These are phyloP conservation scores for Tubosaeta sp. DNA, from an alignment of 768 basidiomycete genomes.

Conservation along the genomic window DNA sequence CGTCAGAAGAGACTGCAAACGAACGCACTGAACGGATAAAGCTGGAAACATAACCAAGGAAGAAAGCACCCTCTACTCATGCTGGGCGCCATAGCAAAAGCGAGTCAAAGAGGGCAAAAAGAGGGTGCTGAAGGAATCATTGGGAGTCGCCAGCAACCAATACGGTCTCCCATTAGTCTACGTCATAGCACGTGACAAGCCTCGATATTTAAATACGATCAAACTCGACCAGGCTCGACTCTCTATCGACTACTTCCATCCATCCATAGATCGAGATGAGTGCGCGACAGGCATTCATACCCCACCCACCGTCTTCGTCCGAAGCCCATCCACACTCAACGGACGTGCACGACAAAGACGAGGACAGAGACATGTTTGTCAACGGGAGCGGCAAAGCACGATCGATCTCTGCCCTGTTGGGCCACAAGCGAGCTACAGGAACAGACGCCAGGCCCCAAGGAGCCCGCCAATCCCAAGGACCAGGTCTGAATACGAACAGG, in stretches of 20 bases:
- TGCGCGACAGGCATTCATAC: conserved; percentile 24
- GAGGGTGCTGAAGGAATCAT: too few relatives aligned
- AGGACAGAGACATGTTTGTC: conserved; percentile 2
- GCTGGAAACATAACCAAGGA: too few relatives aligned
- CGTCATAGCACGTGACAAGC: conserved; percentile 1
- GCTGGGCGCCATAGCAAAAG: too few relatives aligned
- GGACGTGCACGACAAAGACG: conserved; percentile 5
- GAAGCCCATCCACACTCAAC: conserved; percentile 4
- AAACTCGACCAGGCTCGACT: background rate
- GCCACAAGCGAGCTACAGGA: conserved; percentile 13
- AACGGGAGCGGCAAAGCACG: conserved; percentile 12
- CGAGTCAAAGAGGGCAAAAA: too few relatives aligned
- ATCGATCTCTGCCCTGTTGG: conserved; percentile 21
- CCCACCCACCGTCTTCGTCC: conserved; percentile 16
- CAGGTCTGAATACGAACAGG: conserved; percentile 6
- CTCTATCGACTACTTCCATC: background rate
- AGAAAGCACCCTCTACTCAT: too few relatives aligned
- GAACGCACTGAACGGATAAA: too few relatives aligned
- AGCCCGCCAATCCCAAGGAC: background rate
- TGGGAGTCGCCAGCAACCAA: too few relatives aligned
- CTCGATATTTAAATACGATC: background rate
- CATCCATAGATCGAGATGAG: conserved; percentile 16
- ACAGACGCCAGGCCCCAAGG: background rate
- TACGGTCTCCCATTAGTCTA: background rate
- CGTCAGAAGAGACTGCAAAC: too few relatives aligned